Evolutionary conservation across 164 flowering plant genomes (phyloP).

Genomic region (Vitis riparia): DNA sequence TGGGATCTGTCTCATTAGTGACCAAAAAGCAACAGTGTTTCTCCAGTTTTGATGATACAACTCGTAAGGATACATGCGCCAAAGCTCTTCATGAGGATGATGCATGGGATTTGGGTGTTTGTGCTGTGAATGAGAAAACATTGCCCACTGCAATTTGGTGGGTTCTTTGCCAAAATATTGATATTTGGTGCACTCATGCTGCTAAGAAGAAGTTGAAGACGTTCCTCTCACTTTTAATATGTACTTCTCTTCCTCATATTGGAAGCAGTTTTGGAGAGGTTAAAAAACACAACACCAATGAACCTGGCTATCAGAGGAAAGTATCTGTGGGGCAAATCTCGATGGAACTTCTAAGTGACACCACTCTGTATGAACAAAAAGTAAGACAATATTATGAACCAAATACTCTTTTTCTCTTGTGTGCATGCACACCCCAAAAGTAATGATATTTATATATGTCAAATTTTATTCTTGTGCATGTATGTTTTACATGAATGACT

Average conservation of each 20-base stretch:
- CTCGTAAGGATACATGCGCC: constrained; percentile 7
- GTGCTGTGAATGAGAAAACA: constrained; percentile 40
- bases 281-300: constrained; percentile 5
- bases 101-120: constrained; percentile 53
- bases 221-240: constrained; percentile 56
- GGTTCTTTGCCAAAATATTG: constrained; percentile 70
- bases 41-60: constrained; percentile 16
- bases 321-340: constrained; percentile 52
- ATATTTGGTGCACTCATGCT: constrained; percentile 82
- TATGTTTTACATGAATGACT: background rate
- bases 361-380: constrained; percentile 62
- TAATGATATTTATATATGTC: background rate
- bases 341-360: constrained; percentile 51
- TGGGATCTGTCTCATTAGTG: constrained; percentile 31
- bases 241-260: constrained; percentile 27
- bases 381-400: constrained; percentile 44
- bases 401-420: background rate
- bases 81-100: constrained; percentile 18
- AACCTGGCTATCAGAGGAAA: constrained; percentile 19
- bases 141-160: constrained; percentile 75
- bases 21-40: constrained; percentile 18
- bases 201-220: constrained; percentile 57
- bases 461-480: background rate
- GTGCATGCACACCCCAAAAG: too few relatives aligned
- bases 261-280: constrained; percentile 10